A percentile compares a stretch with the other conserved stretches of the same genome.
Conservation (phyloP, 371 early-diverging fungal genomes). For the Mucor lusitanicus region DNA sequence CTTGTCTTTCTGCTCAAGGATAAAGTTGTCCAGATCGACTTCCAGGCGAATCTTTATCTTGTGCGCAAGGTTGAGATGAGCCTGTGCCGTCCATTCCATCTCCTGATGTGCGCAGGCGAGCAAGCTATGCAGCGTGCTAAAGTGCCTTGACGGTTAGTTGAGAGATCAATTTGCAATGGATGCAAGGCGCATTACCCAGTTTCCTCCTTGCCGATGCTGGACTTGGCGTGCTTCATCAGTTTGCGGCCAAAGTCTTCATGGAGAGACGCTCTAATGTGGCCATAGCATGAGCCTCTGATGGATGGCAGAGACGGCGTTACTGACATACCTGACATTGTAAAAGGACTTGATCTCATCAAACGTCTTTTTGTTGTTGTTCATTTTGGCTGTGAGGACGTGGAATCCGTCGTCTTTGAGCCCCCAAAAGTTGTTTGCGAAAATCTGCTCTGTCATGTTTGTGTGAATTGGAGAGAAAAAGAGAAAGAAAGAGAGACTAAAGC, state of each 20-base stretch:
- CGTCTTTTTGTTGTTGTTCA: conserved; percentile 85
- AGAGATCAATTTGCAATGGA: background rate
- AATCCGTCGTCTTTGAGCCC: conserved; percentile 88
- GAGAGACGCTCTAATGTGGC: conserved; percentile 63
- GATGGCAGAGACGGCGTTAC: no score
- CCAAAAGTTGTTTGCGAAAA: conserved; percentile 53
- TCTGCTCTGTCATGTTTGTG: conserved; percentile 13
- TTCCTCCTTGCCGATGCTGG: conserved; percentile 83
- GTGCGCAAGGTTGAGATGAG: conserved; percentile 77
- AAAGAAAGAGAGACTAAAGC: background rate
- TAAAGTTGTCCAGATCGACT: conserved; percentile 72
- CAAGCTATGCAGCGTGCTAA: conserved; percentile 65
- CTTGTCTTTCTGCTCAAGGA: conserved; percentile 76
- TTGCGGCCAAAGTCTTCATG: conserved; percentile 90
- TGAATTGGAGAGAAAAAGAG: background rate
- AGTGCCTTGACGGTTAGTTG: background rate
- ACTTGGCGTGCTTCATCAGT: conserved; percentile 75
- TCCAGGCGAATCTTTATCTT: conserved; percentile 82
- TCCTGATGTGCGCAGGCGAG: conserved; percentile 76
- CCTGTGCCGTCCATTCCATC: conserved; percentile 75
- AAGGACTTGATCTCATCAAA: conserved; percentile 71
- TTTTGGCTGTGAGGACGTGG: conserved; percentile 75
- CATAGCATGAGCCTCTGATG: background rate
- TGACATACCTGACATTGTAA: conserved; percentile 33
- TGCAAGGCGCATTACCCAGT: conserved; percentile 61